Percentiles rank a stretch among this genome's conserved stretches.
Conservation (phyloP, 495 filamentous ascomycete species). For the Aspergillus asperescens region DNA sequence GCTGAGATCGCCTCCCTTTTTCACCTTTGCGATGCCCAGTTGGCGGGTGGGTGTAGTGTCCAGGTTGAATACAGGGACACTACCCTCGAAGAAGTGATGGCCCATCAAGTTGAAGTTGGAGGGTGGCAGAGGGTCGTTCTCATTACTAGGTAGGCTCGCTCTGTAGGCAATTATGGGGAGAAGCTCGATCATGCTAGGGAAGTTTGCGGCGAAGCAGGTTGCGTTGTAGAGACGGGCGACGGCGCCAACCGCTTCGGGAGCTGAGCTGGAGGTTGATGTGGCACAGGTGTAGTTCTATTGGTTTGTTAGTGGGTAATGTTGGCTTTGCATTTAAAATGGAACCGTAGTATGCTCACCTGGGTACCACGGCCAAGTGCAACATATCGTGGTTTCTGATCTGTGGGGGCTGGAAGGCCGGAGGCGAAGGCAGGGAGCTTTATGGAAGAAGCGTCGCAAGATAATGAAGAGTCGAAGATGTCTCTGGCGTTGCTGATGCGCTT, state of each 20-base stretch:
- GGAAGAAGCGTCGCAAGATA: slow-evolving; percentile 36
- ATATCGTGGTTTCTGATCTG: slow-evolving; percentile 59
- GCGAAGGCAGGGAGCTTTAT: slow-evolving; percentile 37
- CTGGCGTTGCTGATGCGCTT: slow-evolving; percentile 27
- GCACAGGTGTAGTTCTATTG: slow-evolving; percentile 85
- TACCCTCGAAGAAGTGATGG: slow-evolving; percentile 69
- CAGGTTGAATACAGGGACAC: slow-evolving; percentile 73
- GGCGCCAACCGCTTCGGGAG: slow-evolving; percentile 66
- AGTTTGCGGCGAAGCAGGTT: slow-evolving; percentile 66
- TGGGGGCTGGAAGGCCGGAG: slow-evolving; percentile 50
- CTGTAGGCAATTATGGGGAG: slow-evolving; percentile 39
- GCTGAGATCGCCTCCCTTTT: slow-evolving; percentile 47
- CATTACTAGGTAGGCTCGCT: slow-evolving; percentile 38
- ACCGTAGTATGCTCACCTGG: slow-evolving; percentile 35
- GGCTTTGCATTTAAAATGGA: neutral
- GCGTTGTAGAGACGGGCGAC: slow-evolving; percentile 83
- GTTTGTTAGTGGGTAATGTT: neutral
- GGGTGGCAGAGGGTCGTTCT: slow-evolving; percentile 32
- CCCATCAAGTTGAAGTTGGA: slow-evolving; percentile 61
- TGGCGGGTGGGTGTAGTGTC: slow-evolving; percentile 50
- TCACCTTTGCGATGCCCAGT: slow-evolving; percentile 56
- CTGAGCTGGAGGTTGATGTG: slow-evolving; percentile 46
- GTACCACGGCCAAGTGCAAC: slow-evolving; percentile 83
- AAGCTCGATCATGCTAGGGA: slow-evolving; percentile 55
- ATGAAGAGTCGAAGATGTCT: slow-evolving; percentile 15